A percentile compares a stretch with the other conserved stretches of the same genome.
These are phyloP conservation scores for Alternaria incomplexa DNA, from an alignment of 2,329 filamentous ascomycete genomes.

Conservation along the genomic window DNA sequence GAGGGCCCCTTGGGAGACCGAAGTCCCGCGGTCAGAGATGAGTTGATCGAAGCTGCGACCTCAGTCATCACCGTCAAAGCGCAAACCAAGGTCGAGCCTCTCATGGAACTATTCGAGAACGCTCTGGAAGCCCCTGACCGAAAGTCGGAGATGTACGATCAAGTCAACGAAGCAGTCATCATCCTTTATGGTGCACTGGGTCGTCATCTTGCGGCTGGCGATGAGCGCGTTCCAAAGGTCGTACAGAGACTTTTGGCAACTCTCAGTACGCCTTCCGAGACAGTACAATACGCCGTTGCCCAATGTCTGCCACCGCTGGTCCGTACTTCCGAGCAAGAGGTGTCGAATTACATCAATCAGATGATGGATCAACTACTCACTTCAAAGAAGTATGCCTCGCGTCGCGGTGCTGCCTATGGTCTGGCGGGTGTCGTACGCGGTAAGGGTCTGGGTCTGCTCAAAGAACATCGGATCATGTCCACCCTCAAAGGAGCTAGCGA, in stretches of 20 bases:
- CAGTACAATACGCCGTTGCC: conserved; percentile 94
- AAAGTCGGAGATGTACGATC: conserved; percentile 79
- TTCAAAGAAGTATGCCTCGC: conserved; percentile 88
- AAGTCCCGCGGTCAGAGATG: conserved; percentile 75
- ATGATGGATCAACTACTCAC: conserved; percentile 82
- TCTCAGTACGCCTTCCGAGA: conserved; percentile 92
- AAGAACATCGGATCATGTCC: conserved; percentile 85
- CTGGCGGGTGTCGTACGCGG: conserved; percentile 88
- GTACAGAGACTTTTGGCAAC: conserved; percentile 85
- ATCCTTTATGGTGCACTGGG: conserved; percentile 96
- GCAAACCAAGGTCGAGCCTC: conserved; percentile 78
- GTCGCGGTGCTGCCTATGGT: conserved; percentile 93
- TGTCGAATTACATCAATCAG: conserved; percentile 78
- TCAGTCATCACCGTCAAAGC: conserved; percentile 81
- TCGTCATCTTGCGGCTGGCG: conserved; percentile 82
- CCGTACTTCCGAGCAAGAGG: conserved; percentile 76
- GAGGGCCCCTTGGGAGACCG: conserved; percentile 86
- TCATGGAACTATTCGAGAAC: conserved; percentile 91
- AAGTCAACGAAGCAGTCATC: conserved; percentile 95
- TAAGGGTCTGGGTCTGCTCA: conserved; percentile 80
- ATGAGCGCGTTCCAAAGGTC: conserved; percentile 85
- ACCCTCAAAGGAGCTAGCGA: conserved; percentile 83
- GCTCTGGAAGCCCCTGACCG: conserved; percentile 87
- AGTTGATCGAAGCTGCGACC: conserved; percentile 92
- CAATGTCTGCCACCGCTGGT: conserved; percentile 94